These are phyloP conservation scores for Metschnikowia dekortorum DNA, from an alignment of 805 yeast genomes.

Conservation along the genomic window DNA sequence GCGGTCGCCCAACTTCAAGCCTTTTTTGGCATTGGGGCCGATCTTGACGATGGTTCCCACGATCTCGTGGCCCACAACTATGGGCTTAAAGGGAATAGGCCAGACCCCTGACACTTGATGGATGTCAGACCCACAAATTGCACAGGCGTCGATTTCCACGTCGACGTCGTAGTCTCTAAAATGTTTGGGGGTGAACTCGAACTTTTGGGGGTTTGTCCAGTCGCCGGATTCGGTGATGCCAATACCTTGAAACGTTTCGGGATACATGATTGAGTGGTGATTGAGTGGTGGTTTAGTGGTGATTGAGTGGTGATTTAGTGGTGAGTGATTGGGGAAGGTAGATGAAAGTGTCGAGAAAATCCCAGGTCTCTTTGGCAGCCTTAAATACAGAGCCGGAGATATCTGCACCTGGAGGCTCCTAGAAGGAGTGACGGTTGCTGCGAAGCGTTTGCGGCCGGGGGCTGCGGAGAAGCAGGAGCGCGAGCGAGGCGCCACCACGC, in stretches of 20 bases:
- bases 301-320: too few species aligned
- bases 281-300: too few species aligned
- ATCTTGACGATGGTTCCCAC: conserved; percentile 3
- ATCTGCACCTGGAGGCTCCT: too few species aligned
- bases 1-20: conserved; percentile 59
- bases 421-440: too few species aligned
- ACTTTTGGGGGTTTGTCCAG: conserved; percentile 8
- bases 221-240: conserved; percentile 5
- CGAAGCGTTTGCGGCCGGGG: too few species aligned
- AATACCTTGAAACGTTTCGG: conserved; percentile 9
- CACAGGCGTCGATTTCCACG: conserved; percentile 4
- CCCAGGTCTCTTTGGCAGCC: too few species aligned
- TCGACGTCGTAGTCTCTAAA: too few species aligned
- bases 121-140: conserved; percentile 53
- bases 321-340: too few species aligned
- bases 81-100: conserved; percentile 25
- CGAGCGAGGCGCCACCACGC: too few species aligned
- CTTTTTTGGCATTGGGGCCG: conserved; percentile 8
- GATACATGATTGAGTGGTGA: conserved; percentile 1
- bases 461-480: too few species aligned
- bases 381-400: too few species aligned
- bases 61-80: conserved; percentile 24
- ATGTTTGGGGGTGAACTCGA: background rate
- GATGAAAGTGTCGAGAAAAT: too few species aligned
- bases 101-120: conserved; percentile 50